Base-by-base conservation (phyloP, 352 stramenopile species). In the Phytophthora niederhauseri region DNA sequence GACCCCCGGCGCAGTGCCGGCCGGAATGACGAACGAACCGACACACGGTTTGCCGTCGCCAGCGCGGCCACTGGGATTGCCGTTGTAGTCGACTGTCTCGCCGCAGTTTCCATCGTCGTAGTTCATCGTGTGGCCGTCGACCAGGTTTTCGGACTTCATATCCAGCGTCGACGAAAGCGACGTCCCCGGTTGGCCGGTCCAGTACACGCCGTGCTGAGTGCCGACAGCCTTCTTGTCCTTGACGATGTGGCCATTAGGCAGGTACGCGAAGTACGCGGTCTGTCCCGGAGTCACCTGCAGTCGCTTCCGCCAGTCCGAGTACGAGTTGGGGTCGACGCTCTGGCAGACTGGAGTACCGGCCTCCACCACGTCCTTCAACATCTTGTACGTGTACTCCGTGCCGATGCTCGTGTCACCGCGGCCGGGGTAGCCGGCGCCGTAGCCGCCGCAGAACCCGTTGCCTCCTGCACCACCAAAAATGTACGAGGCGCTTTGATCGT, bases 401-500 rank as follows among this genome's bases (percentile, higher is more conserved):
- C 83, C 83, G 36, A 90, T 90, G 57, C 84, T 70, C 14, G 63
- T 71, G 34, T 78, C 66, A 43, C 84, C 84, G 34, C 82, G 84
- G 5, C 82, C 84, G 0, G 81, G 81, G 60, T 87, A 92, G 14
- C 81, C 82, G 0, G 81, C 80, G 28, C 77, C 81, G 26, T 91
- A 93, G 53, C 84, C 84, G n/a, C 82, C 73, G 63, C 84, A 93
- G 61, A 89, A 89, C 24, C 82, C 83, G 41, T 91, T 87, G 46
- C 80, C 80, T 12, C 82, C 77, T 24, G 78, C 62, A 28, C 84
- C 84, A 34, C 81, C 81, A 50, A 79, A 92, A 63, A 92, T 91
- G 68, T 91, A 92, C 43, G 78, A 74, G 12, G 52, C 80, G 48
- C 76, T 89, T 51, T 87, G 67, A 53, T 91, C 77, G 56, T 93